Percentiles rank a stretch among this genome's conserved stretches.
phyloP scores from a whole-genome alignment of 2,329 filamentous ascomycete genomes.

The Claviceps citrina region DNA sequence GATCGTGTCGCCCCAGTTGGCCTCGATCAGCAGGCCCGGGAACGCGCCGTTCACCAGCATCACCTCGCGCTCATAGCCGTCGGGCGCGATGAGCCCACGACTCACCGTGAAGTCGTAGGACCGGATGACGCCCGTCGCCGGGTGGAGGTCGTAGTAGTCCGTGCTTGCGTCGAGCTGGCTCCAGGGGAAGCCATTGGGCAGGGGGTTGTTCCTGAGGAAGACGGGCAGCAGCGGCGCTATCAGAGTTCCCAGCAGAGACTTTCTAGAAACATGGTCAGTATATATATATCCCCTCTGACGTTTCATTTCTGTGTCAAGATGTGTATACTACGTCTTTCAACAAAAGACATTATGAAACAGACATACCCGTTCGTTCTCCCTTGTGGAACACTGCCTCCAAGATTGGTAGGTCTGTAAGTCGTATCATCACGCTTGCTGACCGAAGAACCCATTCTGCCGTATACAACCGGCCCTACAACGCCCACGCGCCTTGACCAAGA shows the following conservation, averaged over 20 bases:
- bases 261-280: conserved; percentile 10
- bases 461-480: too few relatives aligned
- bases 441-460: neutral
- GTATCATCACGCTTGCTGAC: conserved; percentile 1
- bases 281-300: too few relatives aligned
- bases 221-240: conserved; percentile 22
- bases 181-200: conserved; percentile 37
- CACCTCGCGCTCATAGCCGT: conserved; percentile 36
- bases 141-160: conserved; percentile 34
- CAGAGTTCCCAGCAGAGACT: conserved; percentile 26
- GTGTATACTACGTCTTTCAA: too few relatives aligned
- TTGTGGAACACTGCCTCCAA: conserved; percentile 15
- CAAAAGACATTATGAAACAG: neutral
- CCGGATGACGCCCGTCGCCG: conserved; percentile 38
- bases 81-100: conserved; percentile 31
- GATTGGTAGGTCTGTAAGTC: neutral
- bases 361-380: conserved; percentile 24
- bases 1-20: conserved; percentile 46
- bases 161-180: conserved; percentile 27
- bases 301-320: too few relatives aligned
- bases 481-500: neutral
- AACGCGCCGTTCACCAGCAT: conserved; percentile 51
- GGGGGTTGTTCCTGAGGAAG: conserved; percentile 33
- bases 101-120: conserved; percentile 39
- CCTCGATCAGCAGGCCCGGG: conserved; percentile 51